Base-by-base conservation (phyloP, 2,329 filamentous ascomycete genomes). In the Lachnellula suecica region DNA sequence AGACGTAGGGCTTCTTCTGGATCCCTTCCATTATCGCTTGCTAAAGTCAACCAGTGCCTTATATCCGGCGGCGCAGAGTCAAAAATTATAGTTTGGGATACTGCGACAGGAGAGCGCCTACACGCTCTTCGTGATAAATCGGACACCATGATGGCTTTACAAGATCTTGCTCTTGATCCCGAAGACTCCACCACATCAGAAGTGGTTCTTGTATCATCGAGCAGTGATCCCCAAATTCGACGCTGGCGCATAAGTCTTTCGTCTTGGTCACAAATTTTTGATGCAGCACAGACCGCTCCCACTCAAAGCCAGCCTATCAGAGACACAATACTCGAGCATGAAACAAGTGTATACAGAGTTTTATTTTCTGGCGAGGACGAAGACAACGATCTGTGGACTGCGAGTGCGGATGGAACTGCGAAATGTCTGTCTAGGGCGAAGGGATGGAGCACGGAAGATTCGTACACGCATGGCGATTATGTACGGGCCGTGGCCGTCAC, bases 281-380 rank as follows among this genome's bases (percentile, higher is more conserved):
- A 71, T 31, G 71, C 71, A 70, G 25, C 72, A 70, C 13, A 74
- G 46, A 52, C 44, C 22, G 27, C 44, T 8, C 8, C 53, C 20
- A 23, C 45, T 10, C 44, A 58, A 24, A 35, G 63, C 35, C 63
- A 66, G n/a, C 47, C 55, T 66, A 68, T 72, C 52, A 77, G 71
- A 53, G 77, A 72, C 59, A 78, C 70, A 65, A 85, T 97, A 46
- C 72, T 87, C 43, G 87, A 87, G 57, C 94, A 99, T 70, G 91
- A 97, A 61, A 99, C 94, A 1, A 94, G 88, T 59, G 84, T 99
- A 9, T 95, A 96, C 71, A 85, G 82, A 59, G 73, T 97, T 13
- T 74, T 81, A 19, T 96, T 96, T 62, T 87, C 91, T 58, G 82
- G 84, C 43, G 66, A 69, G 15, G 73, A 76, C 5, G 73, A 72